Evolutionary conservation across 192 early-diverging fungal species (phyloP).

Genomic region (Coemansia sp.): DNA sequence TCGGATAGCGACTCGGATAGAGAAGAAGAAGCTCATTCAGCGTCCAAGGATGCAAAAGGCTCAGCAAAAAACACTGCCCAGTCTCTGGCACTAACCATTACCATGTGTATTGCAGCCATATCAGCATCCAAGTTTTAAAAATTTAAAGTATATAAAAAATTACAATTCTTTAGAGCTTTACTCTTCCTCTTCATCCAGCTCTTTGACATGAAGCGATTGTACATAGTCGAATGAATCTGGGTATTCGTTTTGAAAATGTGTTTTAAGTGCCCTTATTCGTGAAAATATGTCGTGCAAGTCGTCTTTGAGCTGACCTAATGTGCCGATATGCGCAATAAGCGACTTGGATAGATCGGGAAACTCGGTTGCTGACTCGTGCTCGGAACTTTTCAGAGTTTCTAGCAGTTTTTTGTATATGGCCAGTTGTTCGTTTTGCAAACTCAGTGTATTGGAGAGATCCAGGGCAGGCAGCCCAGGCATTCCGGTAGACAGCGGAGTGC

Average conservation of each 20-base stretch:
- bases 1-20: constrained; percentile 26
- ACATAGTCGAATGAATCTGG: constrained; percentile 44
- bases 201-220: constrained; percentile 42
- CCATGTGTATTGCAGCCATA: constrained; percentile 4
- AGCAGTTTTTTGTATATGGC: constrained; percentile 31
- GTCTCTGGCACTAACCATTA: neutral
- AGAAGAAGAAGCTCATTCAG: neutral
- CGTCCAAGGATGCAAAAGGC: neutral
- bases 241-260: constrained; percentile 30
- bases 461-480: constrained; percentile 31
- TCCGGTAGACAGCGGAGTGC: constrained; percentile 14
- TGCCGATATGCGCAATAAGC: constrained; percentile 20
- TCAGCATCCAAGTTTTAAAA: neutral
- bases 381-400: constrained; percentile 25
- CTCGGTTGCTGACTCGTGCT: constrained; percentile 32
- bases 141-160: neutral
- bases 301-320: constrained; percentile 29
- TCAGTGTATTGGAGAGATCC: constrained; percentile 20
- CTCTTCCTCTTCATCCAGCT: constrained; percentile 34
- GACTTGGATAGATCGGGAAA: constrained; percentile 40
- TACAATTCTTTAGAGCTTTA: neutral
- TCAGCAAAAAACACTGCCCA: neutral
- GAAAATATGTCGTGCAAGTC: constrained; percentile 43
- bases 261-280: constrained; percentile 33
- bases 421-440: constrained; percentile 27